phyloP scores from a whole-genome alignment of 352 stramenopile species.

The Elongisporangium prolatum region DNA sequence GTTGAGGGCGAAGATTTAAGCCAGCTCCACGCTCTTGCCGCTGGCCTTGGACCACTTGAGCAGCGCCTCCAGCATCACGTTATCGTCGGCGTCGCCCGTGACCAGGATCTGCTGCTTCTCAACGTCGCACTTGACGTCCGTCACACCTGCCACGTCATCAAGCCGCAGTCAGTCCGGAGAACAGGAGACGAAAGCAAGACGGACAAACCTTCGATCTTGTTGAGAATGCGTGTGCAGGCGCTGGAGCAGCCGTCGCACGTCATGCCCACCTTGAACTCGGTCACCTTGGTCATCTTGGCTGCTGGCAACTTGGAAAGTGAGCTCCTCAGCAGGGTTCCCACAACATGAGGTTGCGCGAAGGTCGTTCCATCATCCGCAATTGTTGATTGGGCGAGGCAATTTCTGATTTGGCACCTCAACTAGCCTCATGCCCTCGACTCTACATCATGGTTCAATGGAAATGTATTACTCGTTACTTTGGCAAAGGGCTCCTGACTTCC shows the following conservation, averaged over 20 bases:
- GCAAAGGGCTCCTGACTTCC: background rate
- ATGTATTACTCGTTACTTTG: background rate
- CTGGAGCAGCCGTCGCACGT: conserved; percentile 88
- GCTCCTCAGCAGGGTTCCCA: background rate
- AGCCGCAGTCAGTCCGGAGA: too few species aligned
- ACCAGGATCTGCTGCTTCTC: conserved; percentile 85
- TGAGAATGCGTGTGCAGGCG: conserved; percentile 87
- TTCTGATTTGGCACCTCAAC: background rate
- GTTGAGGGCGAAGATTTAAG: conserved; percentile 18
- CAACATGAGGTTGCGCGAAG: background rate
- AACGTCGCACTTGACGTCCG: conserved; percentile 82
- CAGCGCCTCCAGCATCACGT: conserved; percentile 80
- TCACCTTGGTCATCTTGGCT: conserved; percentile 47
- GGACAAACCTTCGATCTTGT: conserved; percentile 77
- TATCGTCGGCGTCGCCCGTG: conserved; percentile 66
- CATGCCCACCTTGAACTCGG: conserved; percentile 90
- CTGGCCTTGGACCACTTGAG: conserved; percentile 88
- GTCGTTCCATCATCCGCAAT: background rate
- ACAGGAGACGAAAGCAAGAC: background rate
- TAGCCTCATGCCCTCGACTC: background rate
- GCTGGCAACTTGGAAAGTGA: conserved; percentile 1
- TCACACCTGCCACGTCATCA: conserved; percentile 52
- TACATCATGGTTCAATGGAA: background rate
- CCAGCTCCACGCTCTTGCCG: conserved; percentile 82
- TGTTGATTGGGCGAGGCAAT: background rate